These are phyloP conservation scores for Brassica nigra DNA, from an alignment of 345 rosid genomes.

Conservation along the genomic window DNA sequence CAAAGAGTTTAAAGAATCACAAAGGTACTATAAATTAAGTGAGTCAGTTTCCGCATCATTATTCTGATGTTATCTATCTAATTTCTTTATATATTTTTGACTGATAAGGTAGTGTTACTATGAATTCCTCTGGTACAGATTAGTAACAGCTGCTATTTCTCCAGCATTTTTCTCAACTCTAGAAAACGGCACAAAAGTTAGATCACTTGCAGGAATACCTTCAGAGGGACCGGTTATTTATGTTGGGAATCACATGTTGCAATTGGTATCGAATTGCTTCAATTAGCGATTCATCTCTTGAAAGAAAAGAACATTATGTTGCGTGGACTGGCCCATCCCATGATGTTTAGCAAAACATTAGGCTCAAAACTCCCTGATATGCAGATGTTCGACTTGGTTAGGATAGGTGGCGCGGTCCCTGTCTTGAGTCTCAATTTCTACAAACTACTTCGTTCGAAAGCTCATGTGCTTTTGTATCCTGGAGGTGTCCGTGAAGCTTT, in stretches of 20 bases:
- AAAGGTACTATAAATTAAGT: slow-evolving; percentile 26
- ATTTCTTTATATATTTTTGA: background rate
- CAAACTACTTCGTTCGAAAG: slow-evolving; percentile 62
- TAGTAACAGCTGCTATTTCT: slow-evolving; percentile 41
- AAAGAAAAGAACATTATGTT: slow-evolving; percentile 57
- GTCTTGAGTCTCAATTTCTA: slow-evolving; percentile 59
- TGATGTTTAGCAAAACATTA: slow-evolving; percentile 43
- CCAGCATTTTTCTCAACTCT: slow-evolving; percentile 68
- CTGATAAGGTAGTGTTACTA: background rate
- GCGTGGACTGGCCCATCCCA: slow-evolving; percentile 75
- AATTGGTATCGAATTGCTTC: slow-evolving; percentile 57
- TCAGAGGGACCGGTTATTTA: slow-evolving; percentile 73
- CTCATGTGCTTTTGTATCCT: slow-evolving; percentile 66
- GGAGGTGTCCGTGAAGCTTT: slow-evolving; percentile 81
- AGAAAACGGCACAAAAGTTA: slow-evolving; percentile 67
- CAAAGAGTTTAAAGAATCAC: slow-evolving; percentile 42
- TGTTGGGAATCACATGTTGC: slow-evolving; percentile 77
- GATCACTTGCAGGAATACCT: slow-evolving; percentile 79
- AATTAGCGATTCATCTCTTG: slow-evolving; percentile 49
- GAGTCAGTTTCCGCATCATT: background rate
- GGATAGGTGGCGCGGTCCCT: slow-evolving; percentile 67
- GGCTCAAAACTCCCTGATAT: slow-evolving; percentile 45
- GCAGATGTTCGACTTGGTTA: slow-evolving; percentile 46
- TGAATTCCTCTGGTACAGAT: slow-evolving; percentile 41
- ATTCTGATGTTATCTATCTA: background rate